Evolutionary conservation across 176 grass and related monocot genomes (phyloP), one percentile per base, ranked within the genome.

Genomic region (Oryza punctata): DNA sequence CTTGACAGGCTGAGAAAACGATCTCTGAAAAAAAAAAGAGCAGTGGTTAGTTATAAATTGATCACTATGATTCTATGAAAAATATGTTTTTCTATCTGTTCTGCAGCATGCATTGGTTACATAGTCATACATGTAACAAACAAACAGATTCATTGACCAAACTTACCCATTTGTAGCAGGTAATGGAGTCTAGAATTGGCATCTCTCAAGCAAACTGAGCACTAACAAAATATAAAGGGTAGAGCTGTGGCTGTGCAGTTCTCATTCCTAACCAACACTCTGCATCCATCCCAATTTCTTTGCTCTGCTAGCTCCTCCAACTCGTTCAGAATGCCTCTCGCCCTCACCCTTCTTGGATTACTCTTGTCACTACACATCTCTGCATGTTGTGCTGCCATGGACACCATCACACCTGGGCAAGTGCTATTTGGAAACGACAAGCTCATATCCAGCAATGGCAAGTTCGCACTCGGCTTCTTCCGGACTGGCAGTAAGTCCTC

Each of bases 401-500:
- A 92, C 65, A 32, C 78, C 24, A 73, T 94, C 33, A 19, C 84
- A 47, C 46, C 52, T 15, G 78, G 68, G 23, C 60, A 75, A 66
- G 69, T 81, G 40, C 81, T 92, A 13, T 6, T 7, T 5, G 29
- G 52, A 15, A 67, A 67, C 27, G 52, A 77, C 21, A 94, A 37
- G 72, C 81, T 92, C 2, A 13, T 78, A 21, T 94, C 87, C 33
- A 13, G 40, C 21, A 83, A 86, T 10, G 89, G 82, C 27, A 89
- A 76, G 77, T 94, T 89, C 26, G 79, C 82, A 1, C 74, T 91
- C 16, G 92, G 92, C 26, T 91, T 94, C 83, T 91, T 91, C 77
- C 79, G 80, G 12, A 84, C 67, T 38, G 82, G 66, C 46, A 85
- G 79, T 64, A 76, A 78, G 19, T 83, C 80, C 60, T 8, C 28